phyloP scores from a whole-genome alignment of 345 rosid species.

The Gossypium sturtianum region DNA sequence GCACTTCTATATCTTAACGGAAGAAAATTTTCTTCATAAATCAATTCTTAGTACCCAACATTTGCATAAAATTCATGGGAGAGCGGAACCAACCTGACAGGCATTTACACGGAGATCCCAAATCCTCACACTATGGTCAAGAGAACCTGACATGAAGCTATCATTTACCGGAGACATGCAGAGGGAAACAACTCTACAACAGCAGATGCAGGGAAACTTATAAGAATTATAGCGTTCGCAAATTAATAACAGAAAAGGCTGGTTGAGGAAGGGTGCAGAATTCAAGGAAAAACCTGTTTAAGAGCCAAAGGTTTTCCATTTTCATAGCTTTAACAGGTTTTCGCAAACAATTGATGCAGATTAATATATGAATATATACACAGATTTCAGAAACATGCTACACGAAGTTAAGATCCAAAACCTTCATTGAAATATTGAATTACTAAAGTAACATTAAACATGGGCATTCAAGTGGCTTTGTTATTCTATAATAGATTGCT shows the following conservation, averaged over 20 bases:
- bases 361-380: neutral
- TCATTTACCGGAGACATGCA: slow-evolving; percentile 97
- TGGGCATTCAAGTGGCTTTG: neutral
- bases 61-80: slow-evolving; percentile 4
- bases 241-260: neutral
- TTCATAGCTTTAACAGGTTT: neutral
- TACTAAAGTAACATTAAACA: neutral
- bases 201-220: slow-evolving; percentile 10
- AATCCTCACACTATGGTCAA: slow-evolving; percentile 83
- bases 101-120: slow-evolving; percentile 99
- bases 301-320: neutral
- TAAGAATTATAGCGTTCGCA: slow-evolving; percentile 4
- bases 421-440: neutral
- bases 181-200: slow-evolving; percentile 81
- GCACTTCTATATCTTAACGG: neutral
- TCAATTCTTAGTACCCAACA: neutral
- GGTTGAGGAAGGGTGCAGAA: neutral
- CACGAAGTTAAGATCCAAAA: slow-evolving; percentile 1
- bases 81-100: slow-evolving; percentile 73
- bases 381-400: neutral
- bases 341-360: neutral
- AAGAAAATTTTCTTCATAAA: neutral
- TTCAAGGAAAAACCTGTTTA: neutral
- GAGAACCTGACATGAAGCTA: slow-evolving; percentile 98
- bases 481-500: neutral